Evolutionary conservation across 495 filamentous ascomycete genomes (phyloP), one percentile per base, ranked within the genome.

Genomic region (Penicillium lividum): DNA sequence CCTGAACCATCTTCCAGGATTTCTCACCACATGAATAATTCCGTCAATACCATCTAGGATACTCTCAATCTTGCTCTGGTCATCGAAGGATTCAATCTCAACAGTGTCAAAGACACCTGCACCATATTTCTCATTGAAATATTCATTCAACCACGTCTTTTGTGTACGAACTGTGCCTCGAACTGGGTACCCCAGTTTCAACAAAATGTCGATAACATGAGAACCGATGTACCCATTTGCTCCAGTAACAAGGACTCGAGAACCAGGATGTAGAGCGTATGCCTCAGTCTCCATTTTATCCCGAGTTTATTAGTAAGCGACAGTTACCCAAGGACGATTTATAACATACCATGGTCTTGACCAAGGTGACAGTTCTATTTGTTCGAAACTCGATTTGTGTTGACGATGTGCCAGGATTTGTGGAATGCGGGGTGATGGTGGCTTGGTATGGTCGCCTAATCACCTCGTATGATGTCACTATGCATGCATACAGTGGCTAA

Each of bases 151-250:
- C 77, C 79, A 81, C 50, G 81, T 82, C 30, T 62, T 59, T 6
- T 51, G 48, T 11, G 68, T 56, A 22, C 83, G 78, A 7, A 78
- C 73, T 1, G 82, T 83, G 22, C 83, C 82, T 16, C 79, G 72
- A 18, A 86, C 80, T 15, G 59, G 62, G 58, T 81, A 85, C 34
- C 81, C 81, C 3, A 75, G 66, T 11, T 65, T 56, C 7, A 87
- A 74, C 10, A 84, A 65, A 30, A 78, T 61, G 63, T 83, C 70
- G 50, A 73, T 73, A 18, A 80, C 64, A 54, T 86, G 79, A 30
- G 76, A 80, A 18, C 66, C 83, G 54, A 86, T 80, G 57, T 74
- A 82, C 49, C 84, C 83, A 61, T 80, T 86, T 25, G 69, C 75
- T n/a, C 82, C 82, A 5, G 82, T 87, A 30, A 88, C 75, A 16